Evolutionary conservation across 2,329 filamentous ascomycete species (phyloP), one percentile per base, ranked within the genome.

Genomic region (Penicillium hesseltinei): DNA sequence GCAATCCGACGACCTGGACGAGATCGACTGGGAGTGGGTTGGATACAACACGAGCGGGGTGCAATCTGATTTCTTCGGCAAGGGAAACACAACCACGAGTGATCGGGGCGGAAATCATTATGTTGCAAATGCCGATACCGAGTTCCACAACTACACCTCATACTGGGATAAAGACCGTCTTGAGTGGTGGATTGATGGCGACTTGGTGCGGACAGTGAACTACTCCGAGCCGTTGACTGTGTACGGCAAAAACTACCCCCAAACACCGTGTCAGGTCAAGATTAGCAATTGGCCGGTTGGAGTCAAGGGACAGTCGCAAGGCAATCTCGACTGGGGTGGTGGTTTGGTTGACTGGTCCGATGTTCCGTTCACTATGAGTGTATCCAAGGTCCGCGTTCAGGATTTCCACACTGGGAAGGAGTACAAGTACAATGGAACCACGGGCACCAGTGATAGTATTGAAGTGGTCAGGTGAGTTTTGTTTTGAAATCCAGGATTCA

Each of bases 21-120:
- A 96, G 75, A 86, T 96, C 39, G 92, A 96, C 70, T 93, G 90
- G 73, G 73, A 75, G 47, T 74, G 73, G 72, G 65, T 75, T 25
- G 75, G 75, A 27, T 71, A 70, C 47, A 72, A 75, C 58, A 69
- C 67, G 17, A 66, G 58, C 36, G 56, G 62, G 33, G 74, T 77
- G 17, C 93, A 97, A 75, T 89, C 88, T 66, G 97, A 97, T 77
- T 97, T 95, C 79, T 99, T 96, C 68, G 91, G 92, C 75, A 96
- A 97, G 77, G 93, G 93, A 53, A 82, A 90, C 65, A 90, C 89
- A 0, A 68, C 69, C 0, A 82, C 84, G 3, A 95, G 92, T 78
- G 90, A 93, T 75, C 88, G 92, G 55, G 93, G 90, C 61, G 87
- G 88, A 54, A 90, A 91, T 72, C 90, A 95, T 75, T 77, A 84